Conservation (phyloP, 805 yeast genomes). For the Metschnikowia shivogae region DNA sequence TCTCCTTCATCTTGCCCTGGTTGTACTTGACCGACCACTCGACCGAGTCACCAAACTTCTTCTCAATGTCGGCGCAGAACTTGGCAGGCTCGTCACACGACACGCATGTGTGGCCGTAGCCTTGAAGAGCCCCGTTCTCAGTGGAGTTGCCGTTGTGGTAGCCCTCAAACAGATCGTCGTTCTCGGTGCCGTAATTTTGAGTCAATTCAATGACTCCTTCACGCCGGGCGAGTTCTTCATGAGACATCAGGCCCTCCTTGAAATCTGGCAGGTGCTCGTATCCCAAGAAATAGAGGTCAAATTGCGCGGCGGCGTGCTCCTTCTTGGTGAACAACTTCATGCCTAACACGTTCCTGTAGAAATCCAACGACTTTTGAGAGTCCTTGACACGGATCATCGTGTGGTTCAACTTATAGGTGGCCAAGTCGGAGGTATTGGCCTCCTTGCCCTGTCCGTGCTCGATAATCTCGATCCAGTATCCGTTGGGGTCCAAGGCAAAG, state of each 20-base stretch:
- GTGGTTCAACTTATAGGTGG: conserved; percentile 67
- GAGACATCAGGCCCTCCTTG: conserved; percentile 39
- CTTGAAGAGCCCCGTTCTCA: conserved; percentile 57
- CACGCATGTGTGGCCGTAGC: conserved; percentile 84
- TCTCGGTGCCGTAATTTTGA: conserved; percentile 94
- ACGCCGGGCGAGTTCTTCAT: conserved; percentile 34
- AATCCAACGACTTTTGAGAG: conserved; percentile 66
- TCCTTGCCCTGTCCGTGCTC: conserved; percentile 46
- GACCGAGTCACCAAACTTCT: conserved; percentile 37
- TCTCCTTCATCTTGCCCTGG: conserved; percentile 50
- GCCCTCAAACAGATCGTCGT: conserved; percentile 60
- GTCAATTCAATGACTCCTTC: conserved; percentile 86
- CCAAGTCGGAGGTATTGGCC: conserved; percentile 35
- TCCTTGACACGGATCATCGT: conserved; percentile 92
- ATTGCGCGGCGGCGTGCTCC: conserved; percentile 65
- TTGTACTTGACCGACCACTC: conserved; percentile 58
- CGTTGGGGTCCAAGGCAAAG: conserved; percentile 91
- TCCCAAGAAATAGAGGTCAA: conserved; percentile 83
- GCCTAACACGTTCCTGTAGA: conserved; percentile 78
- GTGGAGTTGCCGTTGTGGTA: conserved; percentile 78
- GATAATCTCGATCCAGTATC: conserved; percentile 93
- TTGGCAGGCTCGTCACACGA: conserved; percentile 59
- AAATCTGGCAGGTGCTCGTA: conserved; percentile 48
- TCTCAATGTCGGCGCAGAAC: conserved; percentile 50
- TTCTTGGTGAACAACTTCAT: conserved; percentile 62